Base-by-base conservation (phyloP, 345 rosid species). In the Brassica cretica region DNA sequence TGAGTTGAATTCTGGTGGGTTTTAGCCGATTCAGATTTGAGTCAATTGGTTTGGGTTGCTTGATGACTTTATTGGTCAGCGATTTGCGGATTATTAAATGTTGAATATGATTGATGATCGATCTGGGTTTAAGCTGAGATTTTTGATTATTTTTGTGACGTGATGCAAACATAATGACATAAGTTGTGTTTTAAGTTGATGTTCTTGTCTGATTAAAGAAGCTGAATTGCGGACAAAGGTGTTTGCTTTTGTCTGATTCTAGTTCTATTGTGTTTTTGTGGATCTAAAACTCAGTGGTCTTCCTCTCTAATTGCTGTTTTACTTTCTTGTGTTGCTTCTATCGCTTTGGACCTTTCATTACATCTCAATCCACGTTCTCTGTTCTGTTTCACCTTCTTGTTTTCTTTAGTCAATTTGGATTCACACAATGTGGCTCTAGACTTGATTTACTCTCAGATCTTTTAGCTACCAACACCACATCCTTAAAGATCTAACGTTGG, bases 71-170 rank as follows among this genome's bases (percentile, higher is more conserved):
- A 27, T 3, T 27, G 30, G 4, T 27, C 30, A 27, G 30, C 30
- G 30, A 27, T 27, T 27, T 27, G n/a, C n/a, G 4, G 30, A 27
- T 4, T 27, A 27, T 27, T 49, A 49, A 46, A 46, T 46, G 6
- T 12, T 14, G 55, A 44, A 46, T 14, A 44, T 46, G 16, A 46
- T 21, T 49, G 56, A n/a, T 49, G 18, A 49, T 70, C 65, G 82
- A 78, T 78, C 70, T 78, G 78, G 82, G 70, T 60, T 73, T 73
- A 73, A 78, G 74, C 73, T 61, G 24, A 5, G 12, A 24, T 53
- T 53, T n/a, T 53, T 49, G 12, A 64, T 27, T 32, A 10, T 68
- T 32, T 15, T 27, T 1, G 3, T 74, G 64, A 55, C 37, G 64
- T 51, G 59, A 2, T 56, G 16, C 60, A 44, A 53, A 49, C 71